Conservation (phyloP, 176 grass and related monocot genomes). For the Oryza meyeriana region DNA sequence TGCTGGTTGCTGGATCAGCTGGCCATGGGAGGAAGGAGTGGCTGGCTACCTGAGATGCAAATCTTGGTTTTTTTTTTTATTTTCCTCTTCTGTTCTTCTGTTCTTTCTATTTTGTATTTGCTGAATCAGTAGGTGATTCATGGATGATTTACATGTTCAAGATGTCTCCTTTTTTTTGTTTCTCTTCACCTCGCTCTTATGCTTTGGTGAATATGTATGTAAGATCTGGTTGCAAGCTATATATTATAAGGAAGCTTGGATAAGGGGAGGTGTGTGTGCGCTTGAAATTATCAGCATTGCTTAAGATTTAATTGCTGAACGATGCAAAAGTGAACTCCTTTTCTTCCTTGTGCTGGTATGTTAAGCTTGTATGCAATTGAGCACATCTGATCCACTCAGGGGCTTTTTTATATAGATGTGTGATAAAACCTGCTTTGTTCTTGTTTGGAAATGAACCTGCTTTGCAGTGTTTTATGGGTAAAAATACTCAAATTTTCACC, state of each 20-base stretch:
- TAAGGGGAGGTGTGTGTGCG: neutral
- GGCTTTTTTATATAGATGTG: neutral
- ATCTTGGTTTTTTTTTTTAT: neutral
- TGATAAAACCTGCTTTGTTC: neutral
- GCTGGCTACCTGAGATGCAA: neutral
- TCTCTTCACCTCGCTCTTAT: neutral
- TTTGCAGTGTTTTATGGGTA: neutral
- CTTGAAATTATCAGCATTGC: neutral
- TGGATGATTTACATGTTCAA: conserved; percentile 6
- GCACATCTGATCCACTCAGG: neutral
- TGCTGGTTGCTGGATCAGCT: neutral
- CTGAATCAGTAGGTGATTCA: conserved; percentile 29
- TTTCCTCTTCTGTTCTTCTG: neutral
- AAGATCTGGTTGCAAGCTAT: neutral
- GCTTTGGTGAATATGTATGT: conserved; percentile 3
- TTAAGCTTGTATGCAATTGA: neutral
- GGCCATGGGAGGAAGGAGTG: neutral
- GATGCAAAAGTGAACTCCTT: neutral
- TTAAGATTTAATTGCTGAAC: neutral
- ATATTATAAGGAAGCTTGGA: neutral
- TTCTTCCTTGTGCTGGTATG: neutral
- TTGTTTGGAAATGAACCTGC: neutral
- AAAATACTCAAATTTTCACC: neutral
- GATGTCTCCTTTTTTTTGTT: neutral
- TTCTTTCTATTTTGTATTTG: neutral